Evolutionary conservation across 495 filamentous ascomycete species (phyloP), one percentile per base, ranked within the genome.

Genomic region (Tricharina praecox): DNA sequence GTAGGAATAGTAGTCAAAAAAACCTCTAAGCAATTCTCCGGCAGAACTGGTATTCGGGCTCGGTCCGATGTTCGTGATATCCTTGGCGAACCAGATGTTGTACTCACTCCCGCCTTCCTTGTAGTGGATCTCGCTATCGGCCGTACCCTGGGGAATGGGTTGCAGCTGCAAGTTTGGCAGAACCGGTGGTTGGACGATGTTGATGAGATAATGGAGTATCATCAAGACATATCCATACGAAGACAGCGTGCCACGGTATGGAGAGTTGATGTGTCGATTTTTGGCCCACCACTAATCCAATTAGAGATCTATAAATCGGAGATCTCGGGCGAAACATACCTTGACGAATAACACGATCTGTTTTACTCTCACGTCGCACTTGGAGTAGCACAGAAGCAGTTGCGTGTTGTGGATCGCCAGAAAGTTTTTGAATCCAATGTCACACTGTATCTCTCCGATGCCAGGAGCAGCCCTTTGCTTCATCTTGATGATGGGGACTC

Each of bases 171-270:
- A 68, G 58, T 92, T 92, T 0, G 77, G 81, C 35, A 78, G 70
- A n/a, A 92, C 76, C 30, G 82, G 80, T 3, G 85, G 84, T 26
- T 72, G 63, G 11, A 73, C 80, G 45, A 90, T 58, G 54, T 92
- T 88, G 50, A 84, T 69, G 24, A 92, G 76, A 53, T 85, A 90
- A 59, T 92, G 84, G n/a, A 92, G 65, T n/a, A 83, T 77, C 81
- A 92, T 87, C 4, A 92, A 67, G n/a, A 85, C 81, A 62, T 85
- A 92, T 38, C 84, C 84, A 59, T 92, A 92, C 45, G 79, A 83
- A 54, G 78, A 82, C 26, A 92, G 68, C 0, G 82, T 87, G 42
- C 84, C 84, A 33, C 74, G 73, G 58, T 85, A 90, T n/a, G 80
- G 73, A 45, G 70, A 73, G 63, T 90, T 90, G 63, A 92, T 88